A percentile compares a stretch with the other conserved stretches of the same genome.
These are phyloP conservation scores for Torulaspora franciscae DNA, from an alignment of 805 yeast genomes.

Conservation along the genomic window DNA sequence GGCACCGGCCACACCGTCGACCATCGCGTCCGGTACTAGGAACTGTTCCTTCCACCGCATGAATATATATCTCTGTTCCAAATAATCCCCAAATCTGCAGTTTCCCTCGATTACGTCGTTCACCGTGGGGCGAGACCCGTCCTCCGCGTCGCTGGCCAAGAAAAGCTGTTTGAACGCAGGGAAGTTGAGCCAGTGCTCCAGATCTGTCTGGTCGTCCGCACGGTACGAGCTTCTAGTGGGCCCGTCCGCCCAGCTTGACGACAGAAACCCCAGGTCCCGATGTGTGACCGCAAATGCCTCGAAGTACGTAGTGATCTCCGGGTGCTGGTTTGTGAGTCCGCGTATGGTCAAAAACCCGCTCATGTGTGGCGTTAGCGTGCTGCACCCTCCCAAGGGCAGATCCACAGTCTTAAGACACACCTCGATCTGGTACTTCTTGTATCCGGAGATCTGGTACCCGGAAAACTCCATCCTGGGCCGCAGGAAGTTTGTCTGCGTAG, in stretches of 20 bases:
- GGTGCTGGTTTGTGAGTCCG: conserved; percentile 61
- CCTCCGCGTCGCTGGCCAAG: conserved; percentile 5
- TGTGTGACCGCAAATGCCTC: conserved; percentile 40
- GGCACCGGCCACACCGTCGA: conserved; percentile 51
- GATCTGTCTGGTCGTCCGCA: conserved; percentile 53
- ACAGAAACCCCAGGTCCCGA: conserved; percentile 26
- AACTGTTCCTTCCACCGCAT: conserved; percentile 97
- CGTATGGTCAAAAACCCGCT: conserved; percentile 65
- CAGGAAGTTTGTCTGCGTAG: conserved; percentile 18
- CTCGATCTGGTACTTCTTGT: conserved; percentile 44
- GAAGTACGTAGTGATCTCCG: conserved; percentile 71
- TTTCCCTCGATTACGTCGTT: conserved; percentile 20
- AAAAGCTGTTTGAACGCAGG: conserved; percentile 40
- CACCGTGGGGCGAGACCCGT: conserved; percentile 12
- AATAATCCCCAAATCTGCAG: conserved; percentile 28
- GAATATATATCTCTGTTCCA: conserved; percentile 50
- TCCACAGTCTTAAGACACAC: conserved; percentile 57
- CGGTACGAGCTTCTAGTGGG: conserved; percentile 47
- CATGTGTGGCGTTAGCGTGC: conserved; percentile 37
- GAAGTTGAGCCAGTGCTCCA: conserved; percentile 64
- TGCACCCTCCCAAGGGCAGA: conserved; percentile 29
- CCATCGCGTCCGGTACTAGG: conserved; percentile 69
- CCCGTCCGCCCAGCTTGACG: conserved; percentile 27
- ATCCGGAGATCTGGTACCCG: conserved; percentile 37
- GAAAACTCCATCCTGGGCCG: conserved; percentile 30